Evolutionary conservation across 1,139 yeast genomes (phyloP).

Genomic region (Yamadazyma aaseri): DNA sequence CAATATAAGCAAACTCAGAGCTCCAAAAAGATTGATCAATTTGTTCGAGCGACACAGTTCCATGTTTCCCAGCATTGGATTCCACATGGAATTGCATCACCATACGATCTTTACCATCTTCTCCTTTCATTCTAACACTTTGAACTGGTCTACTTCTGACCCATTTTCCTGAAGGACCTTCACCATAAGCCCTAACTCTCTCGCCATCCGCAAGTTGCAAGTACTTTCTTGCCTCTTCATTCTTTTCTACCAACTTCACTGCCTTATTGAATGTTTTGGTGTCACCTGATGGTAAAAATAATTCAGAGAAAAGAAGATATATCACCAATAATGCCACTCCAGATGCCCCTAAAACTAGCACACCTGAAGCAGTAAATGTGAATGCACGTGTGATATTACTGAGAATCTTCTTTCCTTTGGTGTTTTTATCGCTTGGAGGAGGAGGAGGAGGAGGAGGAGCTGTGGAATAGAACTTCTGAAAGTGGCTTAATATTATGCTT

Average conservation of each 20-base stretch:
- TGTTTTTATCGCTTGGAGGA: slow-evolving; percentile 38
- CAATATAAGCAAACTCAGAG: slow-evolving; percentile 72
- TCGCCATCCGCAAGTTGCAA: slow-evolving; percentile 54
- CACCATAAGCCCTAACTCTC: slow-evolving; percentile 83
- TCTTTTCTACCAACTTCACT: slow-evolving; percentile 70
- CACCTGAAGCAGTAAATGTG: slow-evolving; percentile 60
- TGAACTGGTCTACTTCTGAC: slow-evolving; percentile 83
- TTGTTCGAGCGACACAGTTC: slow-evolving; percentile 77
- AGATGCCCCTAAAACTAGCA: slow-evolving; percentile 63
- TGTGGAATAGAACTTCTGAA: slow-evolving; percentile 14
- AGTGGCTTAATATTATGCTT: slow-evolving; percentile 1
- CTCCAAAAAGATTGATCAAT: slow-evolving; percentile 63
- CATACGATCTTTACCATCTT: slow-evolving; percentile 76
- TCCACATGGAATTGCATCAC: slow-evolving; percentile 87
- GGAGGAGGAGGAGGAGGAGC: slow-evolving; percentile 42
- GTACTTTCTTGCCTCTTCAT: slow-evolving; percentile 56
- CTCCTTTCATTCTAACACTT: slow-evolving; percentile 53
- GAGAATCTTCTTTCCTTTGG: slow-evolving; percentile 37
- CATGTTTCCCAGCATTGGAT: slow-evolving; percentile 52
- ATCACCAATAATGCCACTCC: slow-evolving; percentile 70
- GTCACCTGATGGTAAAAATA: slow-evolving; percentile 87
- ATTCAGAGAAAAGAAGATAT: slow-evolving; percentile 72
- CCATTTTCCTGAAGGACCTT: slow-evolving; percentile 63
- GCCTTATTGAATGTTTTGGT: slow-evolving; percentile 88
- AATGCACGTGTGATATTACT: slow-evolving; percentile 51